Base-by-base conservation (phyloP, 345 rosid species). In the Bruguiera parviflora region DNA sequence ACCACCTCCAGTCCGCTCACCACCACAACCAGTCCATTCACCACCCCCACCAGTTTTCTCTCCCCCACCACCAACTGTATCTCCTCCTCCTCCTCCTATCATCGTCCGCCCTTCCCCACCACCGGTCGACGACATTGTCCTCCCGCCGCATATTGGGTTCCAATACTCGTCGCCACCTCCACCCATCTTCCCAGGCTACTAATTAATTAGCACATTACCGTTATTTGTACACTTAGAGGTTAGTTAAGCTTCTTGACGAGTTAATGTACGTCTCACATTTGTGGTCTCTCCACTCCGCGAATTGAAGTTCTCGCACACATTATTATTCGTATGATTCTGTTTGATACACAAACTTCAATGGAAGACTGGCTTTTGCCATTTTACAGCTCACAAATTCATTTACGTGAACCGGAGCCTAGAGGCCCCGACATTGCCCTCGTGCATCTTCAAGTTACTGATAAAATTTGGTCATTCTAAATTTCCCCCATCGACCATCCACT, bases 161-260 rank as follows among this genome's bases (percentile, higher is more conserved):
- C 71, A 81, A 28, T 91, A 91, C 80, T 65, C 84, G 2, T 91
- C 95, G 8, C 97, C 97, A 21, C 96, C 97, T 39, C 97, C 93
- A 20, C 93, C 97, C n/a, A 70, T 80, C 49, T 77, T 84, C 69
- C 77, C 68, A 22, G 97, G 97, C 71, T 91, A 91, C 71, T 91
- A 86, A 80, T 51, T 43, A 22, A 57, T 21, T 19, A 57, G 25
- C 18, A 3, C 19, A 22, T 56, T 21, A 24, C 31, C 31, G 22
- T 56, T 11, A 18, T 11, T 10, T 56, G 59, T 10, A 56, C 31
- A 24, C 31, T 33, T 33, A 21, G 59, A 43, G 49, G 5, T 3
- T 56, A 24, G 28, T 56, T 24, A 27, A 22, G 19, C 29, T 24
- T 56, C 29, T 9, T 24, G 11, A 56, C 29, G 7, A 24, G 59